These are phyloP conservation scores for Penicillium steckii DNA, from an alignment of 495 filamentous ascomycete genomes.

Conservation along the genomic window DNA sequence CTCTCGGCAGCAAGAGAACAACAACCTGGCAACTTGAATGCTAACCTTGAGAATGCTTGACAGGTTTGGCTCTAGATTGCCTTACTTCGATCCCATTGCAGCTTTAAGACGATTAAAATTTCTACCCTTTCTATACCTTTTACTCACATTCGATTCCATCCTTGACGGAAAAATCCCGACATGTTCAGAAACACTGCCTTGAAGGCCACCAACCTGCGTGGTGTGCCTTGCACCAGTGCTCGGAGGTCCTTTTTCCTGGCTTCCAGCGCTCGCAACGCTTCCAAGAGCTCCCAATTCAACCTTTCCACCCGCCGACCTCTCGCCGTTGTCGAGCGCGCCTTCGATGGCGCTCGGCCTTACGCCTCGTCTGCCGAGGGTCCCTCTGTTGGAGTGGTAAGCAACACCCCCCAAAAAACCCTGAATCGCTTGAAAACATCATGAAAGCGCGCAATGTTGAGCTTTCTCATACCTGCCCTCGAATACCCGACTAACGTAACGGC, in stretches of 20 bases:
- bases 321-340: conserved; percentile 38
- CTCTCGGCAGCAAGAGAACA: conserved; percentile 21
- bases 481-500: conserved; percentile 29
- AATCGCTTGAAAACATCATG: conserved; percentile 11
- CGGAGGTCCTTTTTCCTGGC: conserved; percentile 47
- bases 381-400: conserved; percentile 37
- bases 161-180: conserved; percentile 33
- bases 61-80: conserved; percentile 2
- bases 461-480: background rate
- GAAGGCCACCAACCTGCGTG: conserved; percentile 50
- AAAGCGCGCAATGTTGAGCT: conserved; percentile 9
- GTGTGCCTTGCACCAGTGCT: conserved; percentile 45
- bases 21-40: conserved; percentile 22
- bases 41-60: conserved; percentile 12
- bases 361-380: conserved; percentile 51
- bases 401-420: background rate
- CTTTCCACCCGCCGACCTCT: conserved; percentile 43
- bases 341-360: conserved; percentile 48
- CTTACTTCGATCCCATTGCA: conserved; percentile 4
- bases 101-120: conserved; percentile 1
- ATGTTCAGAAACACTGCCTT: conserved; percentile 47
- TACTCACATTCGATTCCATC: conserved; percentile 11
- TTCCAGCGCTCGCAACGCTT: conserved; percentile 41
- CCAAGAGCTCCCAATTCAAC: conserved; percentile 44
- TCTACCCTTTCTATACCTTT: conserved; percentile 4